Evolutionary conservation across 257 asterid species (phyloP), one percentile per base, ranked within the genome.

Genomic region (Solanum sparsipilum): DNA sequence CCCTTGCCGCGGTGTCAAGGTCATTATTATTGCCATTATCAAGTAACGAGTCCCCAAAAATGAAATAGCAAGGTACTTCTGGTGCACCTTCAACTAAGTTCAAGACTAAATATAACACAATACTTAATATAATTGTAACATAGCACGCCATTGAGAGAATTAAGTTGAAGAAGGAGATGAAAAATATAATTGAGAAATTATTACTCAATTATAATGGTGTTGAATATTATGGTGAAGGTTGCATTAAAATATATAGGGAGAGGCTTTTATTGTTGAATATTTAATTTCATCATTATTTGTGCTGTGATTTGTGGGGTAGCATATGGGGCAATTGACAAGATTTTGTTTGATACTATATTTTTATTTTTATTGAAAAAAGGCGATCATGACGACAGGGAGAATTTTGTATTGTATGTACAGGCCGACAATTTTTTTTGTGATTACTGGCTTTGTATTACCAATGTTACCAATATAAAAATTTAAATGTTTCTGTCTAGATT

Each of bases 21-120:
- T 87, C 1, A 68, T 91, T 90, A 72, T 93, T 93, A 63, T 93
- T 93, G 76, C 95, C 94, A 38, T 87, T 89, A 86, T 93, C 95
- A 3, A 91, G 84, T 6, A 88, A 5, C 0, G 95, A 92, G 73
- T 91, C 95, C 13, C 94, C 95, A 29, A 93, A 92, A 5, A 92
- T 86, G 90, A 93, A 92, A 34, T 81, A 86, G 34, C 95, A 93
- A 6, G 95, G 94, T 8, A 87, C 93, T 88, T 84, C 72, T 2
- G 89, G 89, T 21, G 73, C 88, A 15, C 87, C 86, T 72, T 72
- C 46, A 72, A 72, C 46, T 72, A 72, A 72, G 13, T 34, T 72
- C 81, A 71, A 3, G 7, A 34, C 46, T 72, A 72, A 32, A 32
- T 52, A 52, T 52, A 72, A 34, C 5, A 72, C 1, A 15, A 2